A percentile compares a stretch with the other conserved stretches of the same genome.
phyloP scores from a whole-genome alignment of 495 filamentous ascomycete genomes.

The Glonium stellatum region DNA sequence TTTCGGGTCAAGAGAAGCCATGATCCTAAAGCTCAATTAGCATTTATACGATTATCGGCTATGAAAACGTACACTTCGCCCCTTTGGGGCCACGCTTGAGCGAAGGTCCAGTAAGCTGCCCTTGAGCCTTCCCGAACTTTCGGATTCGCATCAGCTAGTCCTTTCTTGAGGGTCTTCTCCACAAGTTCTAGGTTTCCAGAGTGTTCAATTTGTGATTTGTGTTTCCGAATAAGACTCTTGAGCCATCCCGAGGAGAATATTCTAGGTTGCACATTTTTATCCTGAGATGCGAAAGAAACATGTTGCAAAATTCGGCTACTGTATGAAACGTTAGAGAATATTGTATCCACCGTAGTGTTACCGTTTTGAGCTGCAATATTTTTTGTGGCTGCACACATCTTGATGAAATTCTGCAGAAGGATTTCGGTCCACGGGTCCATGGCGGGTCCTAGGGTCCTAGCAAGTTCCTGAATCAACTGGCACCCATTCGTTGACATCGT shows the following conservation, averaged over 20 bases:
- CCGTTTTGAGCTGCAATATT: conserved; percentile 80
- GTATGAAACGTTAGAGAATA: conserved; percentile 73
- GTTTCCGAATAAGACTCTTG: conserved; percentile 67
- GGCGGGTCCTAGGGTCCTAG: conserved; percentile 62
- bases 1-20: conserved; percentile 65
- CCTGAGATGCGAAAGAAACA: conserved; percentile 67
- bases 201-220: conserved; percentile 78
- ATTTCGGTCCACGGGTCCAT: conserved; percentile 88
- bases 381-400: conserved; percentile 78
- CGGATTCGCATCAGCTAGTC: conserved; percentile 79
- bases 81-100: conserved; percentile 64
- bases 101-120: conserved; percentile 76
- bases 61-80: conserved; percentile 58
- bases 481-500: conserved; percentile 82
- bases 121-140: conserved; percentile 78
- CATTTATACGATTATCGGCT: neutral
- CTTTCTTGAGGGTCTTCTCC: conserved; percentile 81
- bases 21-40: conserved; percentile 50
- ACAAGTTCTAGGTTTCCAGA: conserved; percentile 71
- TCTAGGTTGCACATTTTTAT: conserved; percentile 85
- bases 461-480: conserved; percentile 78
- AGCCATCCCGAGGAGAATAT: conserved; percentile 77
- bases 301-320: conserved; percentile 75
- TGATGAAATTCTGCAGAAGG: conserved; percentile 80
- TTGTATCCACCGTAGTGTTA: conserved; percentile 64